Percentiles rank a stretch among this genome's conserved stretches.
Evolutionary conservation across 2,329 filamentous ascomycete genomes (phyloP).

Genomic region (Didymella glomerata): DNA sequence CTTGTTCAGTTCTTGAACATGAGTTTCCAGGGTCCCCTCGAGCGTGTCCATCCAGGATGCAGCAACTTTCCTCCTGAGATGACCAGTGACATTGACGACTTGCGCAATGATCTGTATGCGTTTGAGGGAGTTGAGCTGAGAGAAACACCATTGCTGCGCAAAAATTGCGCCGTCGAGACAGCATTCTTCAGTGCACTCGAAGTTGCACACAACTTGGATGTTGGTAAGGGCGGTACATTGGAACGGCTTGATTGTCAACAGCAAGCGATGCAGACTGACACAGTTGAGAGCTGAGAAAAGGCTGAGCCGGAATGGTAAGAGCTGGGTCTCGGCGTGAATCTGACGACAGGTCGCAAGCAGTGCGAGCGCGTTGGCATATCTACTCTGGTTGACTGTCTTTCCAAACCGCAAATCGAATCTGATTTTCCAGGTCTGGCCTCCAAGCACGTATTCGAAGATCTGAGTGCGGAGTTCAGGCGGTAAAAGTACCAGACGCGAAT

Average conservation of each 20-base stretch:
- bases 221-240: not conserved
- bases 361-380: not conserved
- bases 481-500: not conserved
- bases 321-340: not conserved
- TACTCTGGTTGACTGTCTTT: not conserved
- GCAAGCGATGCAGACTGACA: not conserved
- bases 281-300: not conserved
- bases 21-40: not conserved
- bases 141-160: not conserved
- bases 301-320: not conserved
- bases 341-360: not conserved
- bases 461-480: not conserved
- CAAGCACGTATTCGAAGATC: not conserved
- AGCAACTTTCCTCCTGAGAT: not conserved
- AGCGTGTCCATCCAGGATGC: not conserved
- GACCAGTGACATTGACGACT: not conserved
- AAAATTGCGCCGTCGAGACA: not conserved
- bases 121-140: not conserved
- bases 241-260: not conserved
- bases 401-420: not conserved
- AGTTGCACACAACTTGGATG: not conserved
- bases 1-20: not conserved
- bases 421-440: not conserved
- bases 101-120: not conserved
- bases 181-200: not conserved